A percentile compares a stretch with the other conserved stretches of the same genome.
These are phyloP conservation scores for Dictyostelium intermedium DNA, from an alignment of 78 protist species.

Conservation along the genomic window DNA sequence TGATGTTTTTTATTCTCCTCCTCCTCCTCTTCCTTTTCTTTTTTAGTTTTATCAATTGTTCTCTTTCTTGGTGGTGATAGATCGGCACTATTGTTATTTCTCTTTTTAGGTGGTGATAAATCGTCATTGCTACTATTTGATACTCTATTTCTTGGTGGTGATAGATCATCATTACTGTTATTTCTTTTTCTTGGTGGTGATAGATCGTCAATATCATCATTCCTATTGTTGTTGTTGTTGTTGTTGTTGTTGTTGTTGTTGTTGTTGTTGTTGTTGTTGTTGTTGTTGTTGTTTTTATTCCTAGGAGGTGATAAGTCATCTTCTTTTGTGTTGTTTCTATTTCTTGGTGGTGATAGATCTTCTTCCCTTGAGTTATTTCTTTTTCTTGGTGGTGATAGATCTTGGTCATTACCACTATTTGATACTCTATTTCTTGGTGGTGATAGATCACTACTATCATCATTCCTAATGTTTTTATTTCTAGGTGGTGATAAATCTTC, in stretches of 20 bases:
- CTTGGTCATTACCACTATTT: conserved; percentile 2
- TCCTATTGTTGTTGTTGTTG: not conserved
- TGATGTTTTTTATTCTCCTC: not conserved
- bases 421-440: conserved; percentile 33
- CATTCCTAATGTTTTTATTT: not conserved
- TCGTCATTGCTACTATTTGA: conserved; percentile 16
- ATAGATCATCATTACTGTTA: not conserved
- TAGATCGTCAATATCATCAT: not conserved
- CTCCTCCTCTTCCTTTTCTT: not conserved
- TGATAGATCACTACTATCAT: conserved; percentile 1
- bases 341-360: conserved; percentile 58
- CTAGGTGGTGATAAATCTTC: conserved; percentile 46
- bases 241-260: not conserved
- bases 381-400: conserved; percentile 40
- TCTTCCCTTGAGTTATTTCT: not conserved
- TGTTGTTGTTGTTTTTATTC: not conserved
- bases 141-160: conserved; percentile 34
- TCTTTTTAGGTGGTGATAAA: conserved; percentile 40
- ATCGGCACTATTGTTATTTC: not conserved
- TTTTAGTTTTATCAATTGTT: not conserved
- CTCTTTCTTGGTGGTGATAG: conserved; percentile 38
- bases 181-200: conserved; percentile 40
- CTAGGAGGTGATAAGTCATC: conserved; percentile 59
- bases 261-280: not conserved
- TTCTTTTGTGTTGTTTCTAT: not conserved